phyloP scores from a whole-genome alignment of 352 stramenopile genomes.

The Lagenidium sp. region DNA sequence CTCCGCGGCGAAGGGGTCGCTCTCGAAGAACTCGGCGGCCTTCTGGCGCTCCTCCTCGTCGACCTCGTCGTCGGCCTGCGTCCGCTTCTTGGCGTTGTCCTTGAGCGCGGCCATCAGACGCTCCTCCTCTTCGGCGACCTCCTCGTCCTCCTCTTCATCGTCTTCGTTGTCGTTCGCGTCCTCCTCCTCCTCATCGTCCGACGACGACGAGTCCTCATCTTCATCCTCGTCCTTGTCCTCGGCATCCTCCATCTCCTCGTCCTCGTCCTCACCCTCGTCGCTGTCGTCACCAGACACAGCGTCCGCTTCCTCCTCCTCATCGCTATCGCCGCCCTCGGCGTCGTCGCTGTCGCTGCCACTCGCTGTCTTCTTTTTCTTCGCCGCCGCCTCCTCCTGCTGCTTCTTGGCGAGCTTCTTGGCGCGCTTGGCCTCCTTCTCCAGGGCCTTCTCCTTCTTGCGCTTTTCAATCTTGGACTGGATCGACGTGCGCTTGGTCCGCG shows the following conservation, averaged over 20 bases:
- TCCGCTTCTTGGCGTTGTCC: conserved; percentile 37
- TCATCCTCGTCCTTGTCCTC: conserved; percentile 12
- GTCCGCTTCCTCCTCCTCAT: conserved; percentile 13
- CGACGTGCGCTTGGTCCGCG: conserved; percentile 64
- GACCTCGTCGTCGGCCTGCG: conserved; percentile 47
- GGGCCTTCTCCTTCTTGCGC: conserved; percentile 60
- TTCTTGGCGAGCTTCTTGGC: conserved; percentile 41
- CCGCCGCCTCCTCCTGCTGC: conserved; percentile 16
- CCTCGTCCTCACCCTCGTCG: conserved; percentile 9
- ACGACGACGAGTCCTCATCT: conserved; percentile 19
- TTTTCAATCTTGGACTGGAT: conserved; percentile 86
- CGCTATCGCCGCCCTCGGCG: conserved; percentile 9
- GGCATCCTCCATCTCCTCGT: conserved; percentile 10
- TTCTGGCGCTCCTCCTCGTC: conserved; percentile 77
- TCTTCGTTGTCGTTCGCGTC: conserved; percentile 27
- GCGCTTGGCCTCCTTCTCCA: conserved; percentile 42
- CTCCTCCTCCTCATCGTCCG: conserved; percentile 23
- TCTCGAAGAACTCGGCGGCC: conserved; percentile 74
- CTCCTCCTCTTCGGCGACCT: conserved; percentile 72
- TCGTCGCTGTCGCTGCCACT: conserved; percentile 8
- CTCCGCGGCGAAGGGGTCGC: conserved; percentile 65
- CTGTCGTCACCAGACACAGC: conserved; percentile 1
- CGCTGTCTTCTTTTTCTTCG: conserved; percentile 16
- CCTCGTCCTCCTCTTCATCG: conserved; percentile 38
- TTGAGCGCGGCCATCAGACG: conserved; percentile 58